phyloP scores from a whole-genome alignment of 75 land plant species.

The Selaginella tamariscina region DNA sequence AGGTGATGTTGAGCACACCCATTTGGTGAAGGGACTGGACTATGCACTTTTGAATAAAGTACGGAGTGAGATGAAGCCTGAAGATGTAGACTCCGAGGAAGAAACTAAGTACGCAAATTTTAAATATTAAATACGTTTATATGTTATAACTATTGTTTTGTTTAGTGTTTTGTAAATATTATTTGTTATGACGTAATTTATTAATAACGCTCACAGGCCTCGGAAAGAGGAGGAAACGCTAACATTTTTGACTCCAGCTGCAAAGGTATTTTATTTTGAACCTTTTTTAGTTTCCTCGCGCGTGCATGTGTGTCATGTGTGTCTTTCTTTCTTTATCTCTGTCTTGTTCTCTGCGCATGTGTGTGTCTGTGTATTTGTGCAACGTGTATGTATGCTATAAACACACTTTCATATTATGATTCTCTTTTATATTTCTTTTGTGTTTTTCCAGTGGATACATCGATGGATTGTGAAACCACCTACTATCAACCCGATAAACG shows the following conservation, averaged over 20 bases:
- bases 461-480: constrained; percentile 97
- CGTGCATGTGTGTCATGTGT: background rate
- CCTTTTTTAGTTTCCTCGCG: background rate
- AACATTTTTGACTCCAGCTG: constrained; percentile 73
- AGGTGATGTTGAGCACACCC: constrained; percentile 99
- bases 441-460: constrained; percentile 52
- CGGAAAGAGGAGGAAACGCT: constrained; percentile 64
- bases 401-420: background rate
- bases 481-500: constrained; percentile 59
- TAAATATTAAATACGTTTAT: background rate
- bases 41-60: constrained; percentile 93
- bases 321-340: background rate
- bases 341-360: background rate
- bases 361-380: background rate
- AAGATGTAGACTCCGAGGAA: constrained; percentile 53
- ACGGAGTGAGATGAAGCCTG: constrained; percentile 89
- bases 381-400: background rate
- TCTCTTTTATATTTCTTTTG: background rate
- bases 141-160: background rate
- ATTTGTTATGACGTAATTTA: constrained; percentile 12
- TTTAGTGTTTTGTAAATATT: background rate
- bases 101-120: constrained; percentile 37
- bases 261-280: constrained; percentile 48
- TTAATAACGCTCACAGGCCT: constrained; percentile 24
- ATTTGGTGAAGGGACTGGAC: constrained; percentile 97